Evolutionary conservation across 2,329 filamentous ascomycete species (phyloP), one percentile per base, ranked within the genome.

Genomic region (Diaporthe velutina): DNA sequence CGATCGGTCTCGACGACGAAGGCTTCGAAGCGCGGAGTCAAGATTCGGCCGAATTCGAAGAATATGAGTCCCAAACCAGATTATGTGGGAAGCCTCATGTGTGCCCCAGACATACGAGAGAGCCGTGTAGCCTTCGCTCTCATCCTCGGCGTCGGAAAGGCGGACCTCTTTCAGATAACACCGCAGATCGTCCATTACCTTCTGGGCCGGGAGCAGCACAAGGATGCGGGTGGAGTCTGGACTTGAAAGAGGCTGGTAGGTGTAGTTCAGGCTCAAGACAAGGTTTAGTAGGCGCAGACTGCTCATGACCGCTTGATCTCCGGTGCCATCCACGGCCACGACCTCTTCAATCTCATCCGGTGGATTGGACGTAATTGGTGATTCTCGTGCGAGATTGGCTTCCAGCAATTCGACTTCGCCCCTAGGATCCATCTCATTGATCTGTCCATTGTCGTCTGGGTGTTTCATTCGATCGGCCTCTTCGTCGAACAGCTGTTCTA

Each of bases 191-290:
- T 61, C 57, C 35, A 1, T 3, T 42, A n/a, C 17, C 28, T 25
- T 61, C 57, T 61, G 35, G 22, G 57, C n/a, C n/a, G 57, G 57
- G 22, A 61, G 15, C n/a, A 61, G 57, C 12, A 64, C 40, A 9
- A 64, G 58, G 25, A 64, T 9, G 8, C 58, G 38, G 38, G 58
- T 45, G 38, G 58, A 45, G 17, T 64, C 58, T 3, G 38, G 58
- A 30, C 13, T 45, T 45, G 25, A 30, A 7, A 64, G n/a, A 25
- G 38, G n/a, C 38, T n/a, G 38, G 35, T 64, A 64, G 25, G 2
- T 30, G 58, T 45, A 64, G 0, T 0, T 30, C 22, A 50, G 4
- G 48, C n/a, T 25, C n/a, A n/a, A 50, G n/a, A 50, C 48, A n/a
- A 58, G 35, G 5, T 58, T 22, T 5, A 15, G 1, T 7, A 38